A percentile compares a stretch with the other conserved stretches of the same genome.
These are phyloP conservation scores for Phaseolus lunatus DNA, from an alignment of 306 rosid species.

Conservation along the genomic window DNA sequence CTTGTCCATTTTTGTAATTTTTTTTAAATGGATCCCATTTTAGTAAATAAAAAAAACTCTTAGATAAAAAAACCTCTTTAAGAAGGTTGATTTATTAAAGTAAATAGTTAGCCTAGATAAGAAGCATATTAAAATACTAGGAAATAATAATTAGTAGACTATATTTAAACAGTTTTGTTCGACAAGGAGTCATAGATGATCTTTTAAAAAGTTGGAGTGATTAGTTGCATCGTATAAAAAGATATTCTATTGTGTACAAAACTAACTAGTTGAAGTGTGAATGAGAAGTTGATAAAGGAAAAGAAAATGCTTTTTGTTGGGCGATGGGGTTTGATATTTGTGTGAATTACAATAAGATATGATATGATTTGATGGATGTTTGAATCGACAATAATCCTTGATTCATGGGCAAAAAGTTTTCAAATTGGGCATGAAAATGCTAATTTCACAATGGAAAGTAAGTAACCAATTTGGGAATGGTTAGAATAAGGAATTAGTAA, in stretches of 20 bases:
- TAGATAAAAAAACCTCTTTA: no score
- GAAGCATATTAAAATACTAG: background rate
- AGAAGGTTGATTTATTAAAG: no score
- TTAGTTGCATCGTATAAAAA: background rate
- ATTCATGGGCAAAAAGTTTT: constrained; percentile 21
- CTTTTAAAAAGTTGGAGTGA: background rate
- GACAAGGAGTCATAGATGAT: background rate
- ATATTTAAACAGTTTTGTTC: background rate
- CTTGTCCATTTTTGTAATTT: no score
- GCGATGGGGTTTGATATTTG: constrained; percentile 14
- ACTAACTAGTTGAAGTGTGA: background rate
- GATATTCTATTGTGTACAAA: background rate
- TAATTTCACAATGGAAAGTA: constrained; percentile 15
- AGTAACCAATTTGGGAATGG: constrained; percentile 28
- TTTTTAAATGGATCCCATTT: no score
- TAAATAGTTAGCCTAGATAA: background rate
- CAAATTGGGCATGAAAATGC: constrained; percentile 28
- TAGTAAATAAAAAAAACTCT: no score
- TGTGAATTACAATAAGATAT: background rate
- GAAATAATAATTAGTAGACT: background rate
- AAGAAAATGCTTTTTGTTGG: background rate
- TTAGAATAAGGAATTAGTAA: constrained; percentile 5
- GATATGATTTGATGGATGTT: constrained; percentile 13
- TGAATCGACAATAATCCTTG: background rate
- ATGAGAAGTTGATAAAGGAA: background rate